A percentile compares a stretch with the other conserved stretches of the same genome.
phyloP scores from a whole-genome alignment of 176 grass and related monocot genomes.

The Oryza officinalis region DNA sequence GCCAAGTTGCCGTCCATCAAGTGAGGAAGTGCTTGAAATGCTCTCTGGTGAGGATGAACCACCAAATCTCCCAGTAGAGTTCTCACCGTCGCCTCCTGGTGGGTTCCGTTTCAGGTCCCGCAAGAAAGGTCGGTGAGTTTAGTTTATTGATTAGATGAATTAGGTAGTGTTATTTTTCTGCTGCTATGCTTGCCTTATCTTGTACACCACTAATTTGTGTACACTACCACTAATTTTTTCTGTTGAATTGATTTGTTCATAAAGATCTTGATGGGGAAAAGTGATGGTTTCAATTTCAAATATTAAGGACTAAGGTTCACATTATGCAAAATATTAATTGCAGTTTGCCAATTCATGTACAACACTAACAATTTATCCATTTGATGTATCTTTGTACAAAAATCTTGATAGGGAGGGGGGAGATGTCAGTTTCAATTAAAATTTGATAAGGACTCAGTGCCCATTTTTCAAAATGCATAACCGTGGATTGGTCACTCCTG shows the following conservation, averaged over 20 bases:
- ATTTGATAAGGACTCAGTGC: conserved; percentile 14
- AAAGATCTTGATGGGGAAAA: conserved; percentile 40
- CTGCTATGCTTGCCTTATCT: conserved; percentile 36
- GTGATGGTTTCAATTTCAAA: conserved; percentile 32
- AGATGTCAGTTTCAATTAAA: conserved; percentile 27
- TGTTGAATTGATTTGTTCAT: conserved; percentile 41
- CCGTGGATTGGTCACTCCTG: background rate
- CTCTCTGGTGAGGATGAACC: conserved; percentile 68
- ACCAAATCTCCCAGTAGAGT: conserved; percentile 72
- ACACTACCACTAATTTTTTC: conserved; percentile 43
- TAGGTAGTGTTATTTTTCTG: conserved; percentile 29
- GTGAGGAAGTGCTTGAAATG: conserved; percentile 67
- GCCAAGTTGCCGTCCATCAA: conserved; percentile 68
- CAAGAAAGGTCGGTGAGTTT: conserved; percentile 76
- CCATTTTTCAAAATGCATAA: background rate
- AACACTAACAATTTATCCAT: conserved; percentile 2
- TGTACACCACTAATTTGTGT: conserved; percentile 46
- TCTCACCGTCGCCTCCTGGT: conserved; percentile 80
- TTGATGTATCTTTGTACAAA: conserved; percentile 36
- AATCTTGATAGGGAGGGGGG: conserved; percentile 15
- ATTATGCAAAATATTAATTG: conserved; percentile 10
- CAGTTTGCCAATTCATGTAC: conserved; percentile 11
- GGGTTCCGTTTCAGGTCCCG: conserved; percentile 68
- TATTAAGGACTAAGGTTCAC: background rate
- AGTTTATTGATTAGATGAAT: conserved; percentile 40